These are phyloP conservation scores for Mucor piriformis DNA, from an alignment of 371 early-diverging fungal genomes.

Conservation along the genomic window DNA sequence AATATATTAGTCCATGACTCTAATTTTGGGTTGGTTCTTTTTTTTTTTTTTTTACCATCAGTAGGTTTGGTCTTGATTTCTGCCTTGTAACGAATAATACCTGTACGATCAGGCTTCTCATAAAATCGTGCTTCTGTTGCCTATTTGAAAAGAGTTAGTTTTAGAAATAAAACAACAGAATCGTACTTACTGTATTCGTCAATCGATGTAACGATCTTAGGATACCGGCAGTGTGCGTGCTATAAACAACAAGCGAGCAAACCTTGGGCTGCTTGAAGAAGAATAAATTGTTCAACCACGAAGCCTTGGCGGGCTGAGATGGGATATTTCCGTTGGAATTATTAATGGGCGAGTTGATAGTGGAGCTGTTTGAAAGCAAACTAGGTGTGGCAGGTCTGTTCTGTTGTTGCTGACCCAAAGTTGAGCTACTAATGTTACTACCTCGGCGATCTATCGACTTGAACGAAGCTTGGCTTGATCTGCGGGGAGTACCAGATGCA, in stretches of 20 bases:
- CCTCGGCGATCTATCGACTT: conserved; percentile 38
- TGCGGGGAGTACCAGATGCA: conserved; percentile 17
- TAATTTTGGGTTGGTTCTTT: neutral
- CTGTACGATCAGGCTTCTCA: conserved; percentile 43
- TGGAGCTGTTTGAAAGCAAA: conserved; percentile 42
- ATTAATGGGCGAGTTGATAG: conserved; percentile 25
- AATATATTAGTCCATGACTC: neutral
- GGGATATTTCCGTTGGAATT: conserved; percentile 5
- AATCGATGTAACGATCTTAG: conserved; percentile 33
- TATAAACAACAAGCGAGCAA: conserved; percentile 39
- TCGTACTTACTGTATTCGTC: conserved; percentile 32
- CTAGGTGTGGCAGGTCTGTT: conserved; percentile 40
- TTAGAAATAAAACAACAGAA: neutral
- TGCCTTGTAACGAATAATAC: conserved; percentile 39
- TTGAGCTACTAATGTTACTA: conserved; percentile 25
- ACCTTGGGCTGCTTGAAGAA: conserved; percentile 55
- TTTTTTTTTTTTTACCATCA: neutral
- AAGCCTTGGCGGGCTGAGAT: conserved; percentile 21
- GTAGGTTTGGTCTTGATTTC: conserved; percentile 37
- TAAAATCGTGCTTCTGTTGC: conserved; percentile 40
- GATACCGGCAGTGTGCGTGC: conserved; percentile 29
- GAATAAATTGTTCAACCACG: conserved; percentile 51
- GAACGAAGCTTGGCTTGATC: conserved; percentile 39
- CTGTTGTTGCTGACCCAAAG: conserved; percentile 12
- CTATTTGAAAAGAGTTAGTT: conserved; percentile 2